Conservation (phyloP, 2,329 filamentous ascomycete genomes). For the Colletotrichum caudatum region DNA sequence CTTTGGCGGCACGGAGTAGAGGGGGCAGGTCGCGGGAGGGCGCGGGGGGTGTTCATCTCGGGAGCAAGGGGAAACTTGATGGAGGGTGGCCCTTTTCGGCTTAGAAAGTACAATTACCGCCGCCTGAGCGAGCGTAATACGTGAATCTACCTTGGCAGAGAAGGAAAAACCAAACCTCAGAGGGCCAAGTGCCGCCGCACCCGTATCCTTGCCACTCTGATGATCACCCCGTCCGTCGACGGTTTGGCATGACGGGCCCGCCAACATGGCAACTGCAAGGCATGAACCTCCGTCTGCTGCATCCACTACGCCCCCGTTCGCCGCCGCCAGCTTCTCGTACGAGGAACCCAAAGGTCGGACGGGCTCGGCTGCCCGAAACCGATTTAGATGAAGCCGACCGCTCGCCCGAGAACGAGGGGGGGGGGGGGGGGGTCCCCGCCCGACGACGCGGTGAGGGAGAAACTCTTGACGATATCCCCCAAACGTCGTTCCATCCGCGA, state of each 20-base stretch:
- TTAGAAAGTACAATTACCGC: background rate
- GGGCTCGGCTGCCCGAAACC: too few species aligned
- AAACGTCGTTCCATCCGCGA: too few species aligned
- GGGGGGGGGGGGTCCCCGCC: too few species aligned
- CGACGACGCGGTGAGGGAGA: too few species aligned
- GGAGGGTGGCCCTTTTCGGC: background rate
- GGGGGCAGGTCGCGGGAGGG: background rate
- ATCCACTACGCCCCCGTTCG: background rate
- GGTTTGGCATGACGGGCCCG: background rate
- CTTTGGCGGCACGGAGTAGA: slow-evolving; percentile 20
- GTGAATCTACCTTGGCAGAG: background rate
- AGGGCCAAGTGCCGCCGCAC: background rate
- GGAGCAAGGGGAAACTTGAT: slow-evolving; percentile 2
- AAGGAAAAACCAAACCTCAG: background rate
- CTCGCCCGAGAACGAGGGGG: too few species aligned
- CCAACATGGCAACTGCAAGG: too few species aligned
- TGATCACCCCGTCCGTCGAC: background rate
- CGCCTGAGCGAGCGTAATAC: background rate
- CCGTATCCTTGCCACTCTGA: background rate
- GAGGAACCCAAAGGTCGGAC: too few species aligned
- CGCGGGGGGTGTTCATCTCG: background rate
- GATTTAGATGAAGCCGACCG: too few species aligned
- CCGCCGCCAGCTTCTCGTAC: too few species aligned
- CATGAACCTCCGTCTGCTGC: background rate
- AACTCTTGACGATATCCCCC: too few species aligned